Evolutionary conservation across 179 eudicot genomes (phyloP).

Genomic region (Pouteria campechiana): DNA sequence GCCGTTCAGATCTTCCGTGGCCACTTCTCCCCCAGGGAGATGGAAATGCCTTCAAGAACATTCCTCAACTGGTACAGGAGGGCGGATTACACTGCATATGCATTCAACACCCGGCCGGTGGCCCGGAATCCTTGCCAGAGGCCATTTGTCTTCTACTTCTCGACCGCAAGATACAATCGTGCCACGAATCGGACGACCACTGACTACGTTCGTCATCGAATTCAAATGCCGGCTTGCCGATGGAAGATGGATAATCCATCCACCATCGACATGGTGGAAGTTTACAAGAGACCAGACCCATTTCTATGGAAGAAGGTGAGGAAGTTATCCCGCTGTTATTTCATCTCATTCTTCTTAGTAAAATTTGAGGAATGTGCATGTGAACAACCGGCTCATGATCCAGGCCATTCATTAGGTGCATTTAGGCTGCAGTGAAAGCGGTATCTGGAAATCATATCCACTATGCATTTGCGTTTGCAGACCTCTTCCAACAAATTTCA

Average conservation of each 20-base stretch:
- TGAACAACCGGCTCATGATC: too few species aligned
- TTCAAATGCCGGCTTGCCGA: constrained; percentile 34
- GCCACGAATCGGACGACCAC: constrained; percentile 34
- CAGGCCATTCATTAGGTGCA: too few species aligned
- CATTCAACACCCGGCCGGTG: constrained; percentile 74
- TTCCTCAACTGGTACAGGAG: constrained; percentile 67
- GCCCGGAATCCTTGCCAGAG: constrained; percentile 66
- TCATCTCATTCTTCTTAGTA: neutral
- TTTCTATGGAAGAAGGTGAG: constrained; percentile 57
- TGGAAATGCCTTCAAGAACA: constrained; percentile 72
- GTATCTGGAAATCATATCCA: too few species aligned
- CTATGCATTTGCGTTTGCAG: too few species aligned
- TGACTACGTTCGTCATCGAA: constrained; percentile 24
- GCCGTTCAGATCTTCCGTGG: constrained; percentile 67
- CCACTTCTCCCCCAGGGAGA: constrained; percentile 60
- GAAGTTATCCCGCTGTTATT: too few species aligned
- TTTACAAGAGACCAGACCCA: constrained; percentile 37
- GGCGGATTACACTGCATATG: constrained; percentile 66
- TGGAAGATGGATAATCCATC: constrained; percentile 57
- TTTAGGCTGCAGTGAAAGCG: too few species aligned
- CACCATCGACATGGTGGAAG: constrained; percentile 30
- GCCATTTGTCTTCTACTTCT: constrained; percentile 57
- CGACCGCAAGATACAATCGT: constrained; percentile 24
- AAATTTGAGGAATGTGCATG: too few species aligned
- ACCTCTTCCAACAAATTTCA: too few species aligned